A percentile compares a stretch with the other conserved stretches of the same genome.
phyloP scores from a whole-genome alignment of 2,329 filamentous ascomycete genomes.

The Pestalotiopsis fici region DNA sequence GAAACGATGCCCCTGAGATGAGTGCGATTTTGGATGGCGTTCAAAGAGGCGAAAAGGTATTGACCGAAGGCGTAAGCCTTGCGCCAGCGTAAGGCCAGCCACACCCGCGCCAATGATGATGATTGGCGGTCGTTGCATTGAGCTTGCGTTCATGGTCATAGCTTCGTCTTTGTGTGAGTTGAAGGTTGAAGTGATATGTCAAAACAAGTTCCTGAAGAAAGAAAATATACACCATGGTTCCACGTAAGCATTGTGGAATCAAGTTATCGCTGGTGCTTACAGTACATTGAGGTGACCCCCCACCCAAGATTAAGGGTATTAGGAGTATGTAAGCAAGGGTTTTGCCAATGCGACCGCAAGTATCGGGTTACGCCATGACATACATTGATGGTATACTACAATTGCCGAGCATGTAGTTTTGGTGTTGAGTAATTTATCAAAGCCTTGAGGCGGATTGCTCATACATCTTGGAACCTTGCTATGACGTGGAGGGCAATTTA shows the following conservation, averaged over 20 bases:
- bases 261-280: neutral
- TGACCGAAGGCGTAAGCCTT: conserved; percentile 28
- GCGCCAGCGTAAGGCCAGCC: conserved; percentile 40
- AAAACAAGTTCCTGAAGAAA: neutral
- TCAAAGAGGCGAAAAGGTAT: conserved; percentile 30
- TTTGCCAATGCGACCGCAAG: no score
- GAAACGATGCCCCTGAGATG: conserved; percentile 29
- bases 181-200: neutral
- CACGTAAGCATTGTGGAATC: neutral
- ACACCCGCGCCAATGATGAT: conserved; percentile 44
- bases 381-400: no score
- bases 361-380: no score
- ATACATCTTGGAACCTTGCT: no score
- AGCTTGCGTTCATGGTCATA: neutral
- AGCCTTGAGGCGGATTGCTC: no score
- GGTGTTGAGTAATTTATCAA: no score
- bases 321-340: no score
- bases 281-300: neutral
- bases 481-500: no score
- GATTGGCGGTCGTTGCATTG: conserved; percentile 24
- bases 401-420: no score
- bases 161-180: neutral
- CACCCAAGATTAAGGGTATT: no score
- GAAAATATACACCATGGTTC: neutral
- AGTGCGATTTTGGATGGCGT: conserved; percentile 20